Percentiles rank a stretch among this genome's conserved stretches.
phyloP scores from a whole-genome alignment of 305 asterid genomes.

The Striga hermonthica region DNA sequence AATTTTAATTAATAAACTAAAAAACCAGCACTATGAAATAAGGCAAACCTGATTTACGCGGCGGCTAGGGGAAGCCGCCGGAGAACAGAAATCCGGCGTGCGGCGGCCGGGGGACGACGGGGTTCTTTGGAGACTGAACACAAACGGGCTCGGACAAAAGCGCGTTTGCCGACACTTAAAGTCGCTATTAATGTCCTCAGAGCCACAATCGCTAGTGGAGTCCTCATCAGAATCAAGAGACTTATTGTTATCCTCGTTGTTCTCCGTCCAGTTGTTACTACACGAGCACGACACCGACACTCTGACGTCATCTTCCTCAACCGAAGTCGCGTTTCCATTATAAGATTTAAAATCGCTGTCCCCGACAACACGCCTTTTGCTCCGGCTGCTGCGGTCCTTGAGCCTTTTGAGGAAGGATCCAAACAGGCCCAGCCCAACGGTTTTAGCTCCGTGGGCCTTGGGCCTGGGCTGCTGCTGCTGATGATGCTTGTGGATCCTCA shows the following conservation, averaged over 20 bases:
- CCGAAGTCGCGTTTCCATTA: slow-evolving; percentile 17
- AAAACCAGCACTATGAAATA: background rate
- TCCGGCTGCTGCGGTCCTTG: slow-evolving; percentile 49
- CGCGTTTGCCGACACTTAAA: slow-evolving; percentile 43
- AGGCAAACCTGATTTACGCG: slow-evolving; percentile 49
- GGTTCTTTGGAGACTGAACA: slow-evolving; percentile 57
- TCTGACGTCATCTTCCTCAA: slow-evolving; percentile 23
- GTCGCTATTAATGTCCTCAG: slow-evolving; percentile 30
- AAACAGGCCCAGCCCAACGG: slow-evolving; percentile 47
- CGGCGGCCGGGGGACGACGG: slow-evolving; percentile 42
- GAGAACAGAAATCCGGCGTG: slow-evolving; percentile 60
- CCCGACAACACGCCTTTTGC: slow-evolving; percentile 40
- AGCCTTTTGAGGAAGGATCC: slow-evolving; percentile 61
- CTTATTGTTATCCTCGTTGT: slow-evolving; percentile 48
- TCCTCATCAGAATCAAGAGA: slow-evolving; percentile 58
- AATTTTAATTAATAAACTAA: background rate
- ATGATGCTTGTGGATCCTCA: slow-evolving; percentile 56
- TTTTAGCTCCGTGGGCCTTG: slow-evolving; percentile 33
- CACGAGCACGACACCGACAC: slow-evolving; percentile 48
- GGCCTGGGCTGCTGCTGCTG: slow-evolving; percentile 39
- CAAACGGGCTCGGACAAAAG: slow-evolving; percentile 57
- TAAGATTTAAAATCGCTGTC: too few species aligned
- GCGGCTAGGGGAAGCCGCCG: slow-evolving; percentile 62
- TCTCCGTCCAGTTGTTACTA: slow-evolving; percentile 63
- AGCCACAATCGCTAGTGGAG: slow-evolving; percentile 44